A percentile compares a stretch with the other conserved stretches of the same genome.
These are phyloP conservation scores for Trichoderma erinaceum DNA, from an alignment of 495 filamentous ascomycete species.

Conservation along the genomic window DNA sequence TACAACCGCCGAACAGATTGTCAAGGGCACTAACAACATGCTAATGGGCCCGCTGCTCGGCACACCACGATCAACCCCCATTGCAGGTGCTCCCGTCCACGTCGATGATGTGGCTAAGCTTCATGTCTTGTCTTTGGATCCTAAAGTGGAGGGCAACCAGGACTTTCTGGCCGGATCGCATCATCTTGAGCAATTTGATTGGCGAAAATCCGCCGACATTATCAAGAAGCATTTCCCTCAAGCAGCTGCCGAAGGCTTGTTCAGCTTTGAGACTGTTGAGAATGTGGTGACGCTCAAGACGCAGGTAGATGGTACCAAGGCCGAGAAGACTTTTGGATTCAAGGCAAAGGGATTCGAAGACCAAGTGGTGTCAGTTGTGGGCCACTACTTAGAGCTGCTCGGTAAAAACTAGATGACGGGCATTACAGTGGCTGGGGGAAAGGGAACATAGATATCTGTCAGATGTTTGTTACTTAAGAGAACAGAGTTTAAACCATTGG, in stretches of 20 bases:
- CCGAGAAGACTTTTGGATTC: slow-evolving; percentile 41
- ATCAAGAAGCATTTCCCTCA: slow-evolving; percentile 31
- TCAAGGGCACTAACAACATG: slow-evolving; percentile 18
- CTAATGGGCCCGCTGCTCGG: slow-evolving; percentile 19
- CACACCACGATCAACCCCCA: not conserved
- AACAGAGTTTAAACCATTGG: not conserved
- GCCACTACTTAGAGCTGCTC: slow-evolving; percentile 33
- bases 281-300: not conserved
- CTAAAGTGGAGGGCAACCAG: slow-evolving; percentile 25
- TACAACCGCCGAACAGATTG: not conserved
- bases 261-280: slow-evolving; percentile 24
- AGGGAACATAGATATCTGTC: not conserved
- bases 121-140: slow-evolving; percentile 18
- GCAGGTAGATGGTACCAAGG: slow-evolving; percentile 28
- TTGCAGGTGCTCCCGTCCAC: slow-evolving; percentile 22
- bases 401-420: slow-evolving; percentile 5
- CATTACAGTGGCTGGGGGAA: not conserved
- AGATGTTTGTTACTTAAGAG: not conserved
- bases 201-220: slow-evolving; percentile 32
- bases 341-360: slow-evolving; percentile 38
- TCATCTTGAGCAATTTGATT: slow-evolving; percentile 19
- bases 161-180: slow-evolving; percentile 22
- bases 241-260: slow-evolving; percentile 27
- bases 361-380: slow-evolving; percentile 36
- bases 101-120: slow-evolving; percentile 19